These are phyloP conservation scores for Blastocrithidia nonstop DNA, from an alignment of 208 protist genomes.

Conservation along the genomic window DNA sequence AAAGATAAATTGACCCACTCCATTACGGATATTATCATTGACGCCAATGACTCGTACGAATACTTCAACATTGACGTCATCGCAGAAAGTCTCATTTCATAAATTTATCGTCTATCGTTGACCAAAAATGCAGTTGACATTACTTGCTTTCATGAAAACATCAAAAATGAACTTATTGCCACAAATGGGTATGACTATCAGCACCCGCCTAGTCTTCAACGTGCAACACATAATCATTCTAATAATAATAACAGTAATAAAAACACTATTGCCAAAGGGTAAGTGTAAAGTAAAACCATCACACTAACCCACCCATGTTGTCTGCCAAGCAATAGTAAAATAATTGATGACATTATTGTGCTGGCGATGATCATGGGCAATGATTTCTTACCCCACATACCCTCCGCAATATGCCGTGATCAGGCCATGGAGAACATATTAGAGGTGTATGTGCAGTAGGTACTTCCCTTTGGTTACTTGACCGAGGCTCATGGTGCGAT, in stretches of 20 bases:
- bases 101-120: constrained; percentile 47
- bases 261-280: too few relatives aligned
- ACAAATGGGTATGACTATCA: constrained; percentile 46
- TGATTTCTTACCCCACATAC: constrained; percentile 65
- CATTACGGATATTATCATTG: constrained; percentile 4
- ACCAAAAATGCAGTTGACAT: too few relatives aligned
- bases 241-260: background rate
- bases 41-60: constrained; percentile 15
- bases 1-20: background rate
- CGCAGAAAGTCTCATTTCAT: constrained; percentile 33
- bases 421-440: constrained; percentile 60
- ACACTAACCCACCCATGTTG: constrained; percentile 4
- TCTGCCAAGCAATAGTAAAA: constrained; percentile 47
- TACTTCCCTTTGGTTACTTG: constrained; percentile 72
- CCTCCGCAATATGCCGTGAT: constrained; percentile 62
- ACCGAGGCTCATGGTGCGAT: constrained; percentile 51
- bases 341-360: constrained; percentile 77
- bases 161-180: constrained; percentile 17
- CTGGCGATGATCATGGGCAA: constrained; percentile 65
- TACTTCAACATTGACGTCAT: constrained; percentile 64
- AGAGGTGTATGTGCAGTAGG: constrained; percentile 58
- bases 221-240: background rate
- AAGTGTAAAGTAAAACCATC: background rate
- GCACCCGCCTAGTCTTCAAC: constrained; percentile 1
- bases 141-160: too few relatives aligned